Percentiles rank a stretch among this genome's conserved stretches.
These are phyloP conservation scores for Monosporascus cannonballus DNA, from an alignment of 2,329 filamentous ascomycete species.

Conservation along the genomic window DNA sequence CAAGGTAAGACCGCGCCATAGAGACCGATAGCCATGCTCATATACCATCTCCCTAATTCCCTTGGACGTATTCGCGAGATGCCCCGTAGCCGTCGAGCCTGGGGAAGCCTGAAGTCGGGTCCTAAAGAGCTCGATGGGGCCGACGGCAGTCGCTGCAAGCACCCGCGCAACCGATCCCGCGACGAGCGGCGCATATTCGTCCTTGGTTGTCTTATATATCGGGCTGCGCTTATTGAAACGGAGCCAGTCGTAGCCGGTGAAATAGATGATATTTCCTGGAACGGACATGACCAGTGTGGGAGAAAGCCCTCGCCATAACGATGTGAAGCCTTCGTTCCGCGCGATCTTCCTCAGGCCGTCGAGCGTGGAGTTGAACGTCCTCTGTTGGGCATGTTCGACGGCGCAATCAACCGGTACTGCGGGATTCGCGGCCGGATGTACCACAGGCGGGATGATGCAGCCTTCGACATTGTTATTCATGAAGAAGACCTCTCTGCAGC, in stretches of 20 bases:
- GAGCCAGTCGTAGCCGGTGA: conserved; percentile 95
- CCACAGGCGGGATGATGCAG: conserved; percentile 68
- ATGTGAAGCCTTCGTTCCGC: conserved; percentile 78
- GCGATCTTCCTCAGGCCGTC: conserved; percentile 94
- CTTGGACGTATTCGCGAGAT: conserved; percentile 72
- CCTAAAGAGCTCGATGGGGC: conserved; percentile 88
- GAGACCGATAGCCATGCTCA: conserved; percentile 66
- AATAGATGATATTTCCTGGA: conserved; percentile 96
- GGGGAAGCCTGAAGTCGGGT: conserved; percentile 82
- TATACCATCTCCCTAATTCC: conserved; percentile 76
- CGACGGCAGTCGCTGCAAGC: conserved; percentile 75
- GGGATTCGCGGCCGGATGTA: conserved; percentile 35
- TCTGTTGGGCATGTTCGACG: conserved; percentile 78
- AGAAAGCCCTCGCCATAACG: conserved; percentile 89
- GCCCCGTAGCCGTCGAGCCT: conserved; percentile 52
- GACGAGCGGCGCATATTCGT: conserved; percentile 71
- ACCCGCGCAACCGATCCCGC: conserved; percentile 75
- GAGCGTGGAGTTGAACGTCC: conserved; percentile 82
- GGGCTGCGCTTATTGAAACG: conserved; percentile 69
- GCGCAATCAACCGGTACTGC: conserved; percentile 62
- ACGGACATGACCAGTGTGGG: conserved; percentile 92
- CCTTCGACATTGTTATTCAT: conserved; percentile 77
- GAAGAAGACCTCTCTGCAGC: conserved; percentile 97
- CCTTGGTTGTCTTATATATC: conserved; percentile 55
- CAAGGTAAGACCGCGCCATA: conserved; percentile 86